Base-by-base conservation (phyloP, 805 yeast genomes). In the Candida dendrica region DNA sequence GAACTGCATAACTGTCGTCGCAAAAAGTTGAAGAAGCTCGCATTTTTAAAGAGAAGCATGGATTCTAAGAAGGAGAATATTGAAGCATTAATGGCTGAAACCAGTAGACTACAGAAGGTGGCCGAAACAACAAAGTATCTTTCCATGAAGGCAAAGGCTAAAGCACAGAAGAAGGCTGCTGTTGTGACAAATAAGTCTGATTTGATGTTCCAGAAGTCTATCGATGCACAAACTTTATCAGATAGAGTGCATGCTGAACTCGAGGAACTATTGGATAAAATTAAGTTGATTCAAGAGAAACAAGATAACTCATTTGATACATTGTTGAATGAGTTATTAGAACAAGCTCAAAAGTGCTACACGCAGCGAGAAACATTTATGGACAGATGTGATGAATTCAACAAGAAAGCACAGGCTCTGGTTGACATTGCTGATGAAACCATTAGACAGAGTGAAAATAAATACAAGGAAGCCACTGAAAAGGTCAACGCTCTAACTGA, bases 131-230 rank as follows among this genome's bases (percentile, higher is more conserved):
- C 34, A 32, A 32, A 32, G 17, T 6, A 9, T 9, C 17, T 32
- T 13, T 15, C 57, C 1, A 38, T 40, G 10, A 45, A 36, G 4
- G 55, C 54, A 0, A 35, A 50, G n/a, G 39, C 40, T 14, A 46
- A 40, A 18, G 55, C 57, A 2, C 40, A 45, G 33, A 29, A 37
- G 43, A 51, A 46, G 38, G 47, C 45, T 31, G 42, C 42, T 3
- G 45, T 48, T 9, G 32, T 41, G 2, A 24, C 45, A 16, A 40
- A 39, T 11, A 43, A 39, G 20, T 27, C 40, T 10, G 39, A 40
- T 18, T n/a, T 22, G 3, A 36, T 38, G 14, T 14, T 31, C 13
- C 38, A 36, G 13, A 45, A 43, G 18, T 48, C 49, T 0, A 16
- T 29, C 2, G 19, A 16, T 6, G 11, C 19, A 7, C 38, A 39